Conservation (phyloP, 441 rosid species). For the Gossypium schwendimanii region DNA sequence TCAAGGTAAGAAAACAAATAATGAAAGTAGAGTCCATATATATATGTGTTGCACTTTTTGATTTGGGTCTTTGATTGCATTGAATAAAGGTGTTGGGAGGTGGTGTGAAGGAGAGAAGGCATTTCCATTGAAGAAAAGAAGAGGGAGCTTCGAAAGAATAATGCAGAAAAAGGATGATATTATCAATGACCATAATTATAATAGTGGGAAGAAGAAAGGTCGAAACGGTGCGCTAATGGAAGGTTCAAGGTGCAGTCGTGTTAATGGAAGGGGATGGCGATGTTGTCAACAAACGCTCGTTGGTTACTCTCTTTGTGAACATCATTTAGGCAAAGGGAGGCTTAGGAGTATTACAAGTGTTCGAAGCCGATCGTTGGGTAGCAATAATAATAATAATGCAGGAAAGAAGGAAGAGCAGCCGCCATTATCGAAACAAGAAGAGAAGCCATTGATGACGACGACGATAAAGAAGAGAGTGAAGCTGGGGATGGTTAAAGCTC, state of each 20-base stretch:
- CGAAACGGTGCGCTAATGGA: conserved; percentile 52
- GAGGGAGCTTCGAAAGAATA: conserved; percentile 33
- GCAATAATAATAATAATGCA: background rate
- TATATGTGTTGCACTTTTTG: conserved; percentile 1
- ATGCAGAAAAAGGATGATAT: conserved; percentile 18
- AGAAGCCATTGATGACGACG: conserved; percentile 19
- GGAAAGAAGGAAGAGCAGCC: conserved; percentile 17
- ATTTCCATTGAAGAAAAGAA: conserved; percentile 59
- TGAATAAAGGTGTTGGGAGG: conserved; percentile 22
- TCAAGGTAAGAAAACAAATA: conserved; percentile 25
- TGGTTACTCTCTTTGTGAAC: conserved; percentile 90
- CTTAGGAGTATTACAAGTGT: conserved; percentile 57
- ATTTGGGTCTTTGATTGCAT: background rate
- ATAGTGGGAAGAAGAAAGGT: conserved; percentile 24
- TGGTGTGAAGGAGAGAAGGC: conserved; percentile 38
- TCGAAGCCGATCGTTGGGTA: conserved; percentile 29
- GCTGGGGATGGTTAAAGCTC: conserved; percentile 87
- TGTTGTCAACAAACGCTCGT: conserved; percentile 88
- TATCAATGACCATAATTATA: background rate
- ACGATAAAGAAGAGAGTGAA: conserved; percentile 46
- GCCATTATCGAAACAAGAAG: background rate
- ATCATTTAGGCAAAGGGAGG: conserved; percentile 87
- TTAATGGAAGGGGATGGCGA: conserved; percentile 92
- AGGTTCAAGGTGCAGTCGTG: conserved; percentile 90
- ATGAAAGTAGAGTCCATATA: background rate